Evolutionary conservation across 2,329 filamentous ascomycete species (phyloP).

Genomic region (Diaporthe destruens): DNA sequence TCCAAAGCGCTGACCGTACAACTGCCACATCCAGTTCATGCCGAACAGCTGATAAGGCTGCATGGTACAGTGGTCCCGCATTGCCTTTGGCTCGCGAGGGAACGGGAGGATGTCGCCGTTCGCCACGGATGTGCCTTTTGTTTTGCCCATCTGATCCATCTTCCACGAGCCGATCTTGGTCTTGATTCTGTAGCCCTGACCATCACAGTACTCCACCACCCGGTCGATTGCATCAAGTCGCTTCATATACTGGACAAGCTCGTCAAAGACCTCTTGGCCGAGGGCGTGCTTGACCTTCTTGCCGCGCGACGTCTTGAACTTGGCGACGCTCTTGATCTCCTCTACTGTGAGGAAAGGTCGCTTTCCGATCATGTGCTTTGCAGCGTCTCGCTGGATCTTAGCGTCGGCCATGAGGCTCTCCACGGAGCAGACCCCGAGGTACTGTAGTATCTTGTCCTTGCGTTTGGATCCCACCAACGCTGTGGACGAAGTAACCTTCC

Average conservation of each 20-base stretch:
- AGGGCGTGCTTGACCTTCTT: conserved; percentile 62
- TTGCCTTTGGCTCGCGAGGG: conserved; percentile 77
- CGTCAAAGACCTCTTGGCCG: conserved; percentile 65
- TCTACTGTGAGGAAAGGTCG: conserved; percentile 79
- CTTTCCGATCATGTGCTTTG: conserved; percentile 76
- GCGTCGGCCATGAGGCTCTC: conserved; percentile 87
- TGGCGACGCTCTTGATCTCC: conserved; percentile 69
- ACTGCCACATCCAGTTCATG: conserved; percentile 90
- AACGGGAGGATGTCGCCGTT: conserved; percentile 59
- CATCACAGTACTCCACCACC: conserved; percentile 81
- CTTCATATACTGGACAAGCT: conserved; percentile 77
- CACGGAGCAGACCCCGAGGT: conserved; percentile 83
- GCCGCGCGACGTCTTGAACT: conserved; percentile 57
- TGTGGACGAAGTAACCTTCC: conserved; percentile 39
- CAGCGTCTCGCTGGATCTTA: conserved; percentile 76
- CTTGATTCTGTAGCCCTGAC: conserved; percentile 71
- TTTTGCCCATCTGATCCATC: conserved; percentile 61
- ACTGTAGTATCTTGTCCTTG: conserved; percentile 72
- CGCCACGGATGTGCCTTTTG: conserved; percentile 47
- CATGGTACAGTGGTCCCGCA: conserved; percentile 81
- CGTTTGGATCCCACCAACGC: conserved; percentile 49
- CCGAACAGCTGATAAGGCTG: conserved; percentile 96
- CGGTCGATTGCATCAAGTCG: conserved; percentile 87
- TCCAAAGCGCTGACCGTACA: conserved; percentile 83
- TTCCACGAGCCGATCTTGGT: conserved; percentile 62